Conservation (phyloP, 176 grass and related monocot species). For the Carex pumila region DNA sequence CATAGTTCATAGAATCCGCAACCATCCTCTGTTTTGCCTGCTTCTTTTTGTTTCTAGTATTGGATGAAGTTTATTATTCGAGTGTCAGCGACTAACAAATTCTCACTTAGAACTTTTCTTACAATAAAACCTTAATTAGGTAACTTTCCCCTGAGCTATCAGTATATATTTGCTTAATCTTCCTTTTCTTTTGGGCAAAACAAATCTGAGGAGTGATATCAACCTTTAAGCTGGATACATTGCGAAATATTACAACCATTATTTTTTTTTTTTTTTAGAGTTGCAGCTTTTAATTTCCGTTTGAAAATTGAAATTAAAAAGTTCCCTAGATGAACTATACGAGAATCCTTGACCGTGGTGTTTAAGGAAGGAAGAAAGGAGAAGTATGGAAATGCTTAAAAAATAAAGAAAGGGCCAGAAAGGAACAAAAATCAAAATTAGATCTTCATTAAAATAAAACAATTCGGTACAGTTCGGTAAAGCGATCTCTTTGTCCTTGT, state of each 20-base stretch:
- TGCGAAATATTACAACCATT: neutral
- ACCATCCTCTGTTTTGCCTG: neutral
- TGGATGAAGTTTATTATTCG: neutral
- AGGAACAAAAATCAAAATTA: neutral
- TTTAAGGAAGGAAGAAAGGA: conserved; percentile 15
- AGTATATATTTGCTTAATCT: neutral
- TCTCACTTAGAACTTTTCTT: neutral
- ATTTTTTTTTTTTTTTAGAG: neutral
- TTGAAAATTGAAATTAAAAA: neutral
- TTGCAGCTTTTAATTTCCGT: neutral
- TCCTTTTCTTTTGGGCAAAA: neutral
- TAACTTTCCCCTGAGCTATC: no score
- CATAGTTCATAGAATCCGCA: neutral
- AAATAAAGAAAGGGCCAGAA: neutral
- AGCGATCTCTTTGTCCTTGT: neutral
- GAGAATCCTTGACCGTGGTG: neutral
- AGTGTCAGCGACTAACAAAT: neutral
- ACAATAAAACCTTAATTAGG: neutral
- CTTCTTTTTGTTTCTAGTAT: neutral
- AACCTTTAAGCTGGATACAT: neutral
- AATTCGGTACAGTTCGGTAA: neutral
- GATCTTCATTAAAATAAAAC: neutral
- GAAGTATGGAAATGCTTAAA: neutral
- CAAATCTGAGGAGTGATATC: neutral
- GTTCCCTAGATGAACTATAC: neutral